phyloP scores from a whole-genome alignment of 208 protist species.

The Phytomonas sp. region DNA sequence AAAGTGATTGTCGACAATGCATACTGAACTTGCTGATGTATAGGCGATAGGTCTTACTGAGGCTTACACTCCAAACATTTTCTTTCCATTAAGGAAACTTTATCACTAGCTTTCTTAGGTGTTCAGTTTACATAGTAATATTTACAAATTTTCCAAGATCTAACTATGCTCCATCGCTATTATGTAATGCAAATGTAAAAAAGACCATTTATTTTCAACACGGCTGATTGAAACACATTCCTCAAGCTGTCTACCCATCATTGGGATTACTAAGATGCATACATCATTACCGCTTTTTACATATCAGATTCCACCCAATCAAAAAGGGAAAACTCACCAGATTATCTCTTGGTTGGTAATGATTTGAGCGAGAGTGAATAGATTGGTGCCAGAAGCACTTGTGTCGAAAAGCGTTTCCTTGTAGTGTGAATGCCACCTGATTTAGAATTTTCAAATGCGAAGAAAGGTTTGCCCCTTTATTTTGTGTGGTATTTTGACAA shows the following conservation, averaged over 20 bases:
- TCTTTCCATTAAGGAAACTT: not conserved
- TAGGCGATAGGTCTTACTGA: too few relatives aligned
- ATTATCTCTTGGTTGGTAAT: not conserved
- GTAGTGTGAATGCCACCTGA: constrained; percentile 43
- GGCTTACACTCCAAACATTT: not conserved
- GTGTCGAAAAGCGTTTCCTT: constrained; percentile 56
- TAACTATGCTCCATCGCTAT: not conserved
- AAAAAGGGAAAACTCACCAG: not conserved
- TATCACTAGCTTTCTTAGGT: not conserved
- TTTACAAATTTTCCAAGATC: not conserved
- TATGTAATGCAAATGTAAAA: not conserved
- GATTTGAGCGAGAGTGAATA: constrained; percentile 9
- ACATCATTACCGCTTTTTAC: not conserved
- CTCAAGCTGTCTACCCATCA: not conserved
- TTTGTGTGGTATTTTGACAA: constrained; percentile 46
- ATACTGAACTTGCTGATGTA: too few relatives aligned
- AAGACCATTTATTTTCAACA: not conserved
- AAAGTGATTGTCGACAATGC: too few relatives aligned
- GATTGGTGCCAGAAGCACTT: constrained; percentile 43
- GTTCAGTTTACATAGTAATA: not conserved
- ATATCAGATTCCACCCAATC: not conserved
- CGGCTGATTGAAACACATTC: not conserved
- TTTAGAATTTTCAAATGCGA: constrained; percentile 31
- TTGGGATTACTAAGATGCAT: not conserved
- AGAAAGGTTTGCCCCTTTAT: constrained; percentile 28